Evolutionary conservation across 1,284 basidiomycete species (phyloP).

Genomic region (Cryptococcus sp.): DNA sequence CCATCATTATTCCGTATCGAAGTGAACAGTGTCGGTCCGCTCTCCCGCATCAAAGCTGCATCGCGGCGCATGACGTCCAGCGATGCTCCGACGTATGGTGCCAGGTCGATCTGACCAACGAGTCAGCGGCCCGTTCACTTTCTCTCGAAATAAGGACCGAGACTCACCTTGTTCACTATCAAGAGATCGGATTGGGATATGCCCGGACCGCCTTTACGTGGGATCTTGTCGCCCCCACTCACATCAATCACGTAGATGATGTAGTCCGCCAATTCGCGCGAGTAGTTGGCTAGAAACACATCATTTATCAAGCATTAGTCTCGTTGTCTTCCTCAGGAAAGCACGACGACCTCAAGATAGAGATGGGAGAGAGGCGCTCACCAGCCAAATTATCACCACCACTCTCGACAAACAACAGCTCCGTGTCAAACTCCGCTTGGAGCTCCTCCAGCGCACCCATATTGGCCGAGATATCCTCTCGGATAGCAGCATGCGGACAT

Average conservation of each 20-base stretch:
- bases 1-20: conserved; percentile 79
- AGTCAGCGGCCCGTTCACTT: not conserved
- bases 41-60: conserved; percentile 87
- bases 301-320: not conserved
- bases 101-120: conserved; percentile 76
- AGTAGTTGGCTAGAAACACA: conserved; percentile 75
- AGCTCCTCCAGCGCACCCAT: conserved; percentile 60
- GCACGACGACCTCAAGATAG: no score
- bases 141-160: not conserved
- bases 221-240: conserved; percentile 94
- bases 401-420: conserved; percentile 82
- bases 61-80: conserved; percentile 94
- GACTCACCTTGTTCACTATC: conserved; percentile 85
- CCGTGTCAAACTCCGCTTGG: conserved; percentile 56
- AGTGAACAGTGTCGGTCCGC: conserved; percentile 90
- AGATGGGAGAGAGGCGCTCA: not conserved
- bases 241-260: conserved; percentile 85
- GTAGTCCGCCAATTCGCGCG: conserved; percentile 92
- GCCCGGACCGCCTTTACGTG: conserved; percentile 94
- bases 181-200: conserved; percentile 89
- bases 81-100: conserved; percentile 88
- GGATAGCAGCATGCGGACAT: conserved; percentile 91
- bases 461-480: conserved; percentile 97
- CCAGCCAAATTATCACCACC: conserved; percentile 26
- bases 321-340: not conserved